Evolutionary conservation across 2,329 filamentous ascomycete genomes (phyloP).

Genomic region (Purpureocillium takamizusanense): DNA sequence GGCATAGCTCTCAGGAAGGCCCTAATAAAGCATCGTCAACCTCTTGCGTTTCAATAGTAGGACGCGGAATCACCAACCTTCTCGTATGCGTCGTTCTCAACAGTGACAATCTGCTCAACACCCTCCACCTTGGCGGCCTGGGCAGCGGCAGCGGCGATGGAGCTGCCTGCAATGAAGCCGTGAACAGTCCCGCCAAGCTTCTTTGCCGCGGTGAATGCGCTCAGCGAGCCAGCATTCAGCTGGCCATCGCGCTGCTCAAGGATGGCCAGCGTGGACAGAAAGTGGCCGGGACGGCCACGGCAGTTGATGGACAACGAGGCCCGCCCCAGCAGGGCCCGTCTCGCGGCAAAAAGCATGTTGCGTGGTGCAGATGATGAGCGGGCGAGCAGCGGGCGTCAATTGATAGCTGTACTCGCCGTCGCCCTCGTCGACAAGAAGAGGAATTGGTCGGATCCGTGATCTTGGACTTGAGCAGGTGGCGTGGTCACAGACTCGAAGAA

Average conservation of each 20-base stretch:
- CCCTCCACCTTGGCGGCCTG: slow-evolving; percentile 85
- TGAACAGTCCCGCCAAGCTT: slow-evolving; percentile 81
- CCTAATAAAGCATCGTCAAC: slow-evolving; percentile 36
- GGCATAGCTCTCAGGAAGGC: slow-evolving; percentile 90
- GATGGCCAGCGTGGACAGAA: slow-evolving; percentile 76
- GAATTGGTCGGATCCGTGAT: too few species aligned
- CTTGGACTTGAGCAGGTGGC: too few species aligned
- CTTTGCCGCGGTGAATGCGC: slow-evolving; percentile 76
- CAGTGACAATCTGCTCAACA: slow-evolving; percentile 80
- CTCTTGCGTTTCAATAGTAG: slow-evolving; percentile 1
- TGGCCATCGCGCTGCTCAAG: slow-evolving; percentile 89
- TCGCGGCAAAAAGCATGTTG: slow-evolving; percentile 14
- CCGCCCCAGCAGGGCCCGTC: slow-evolving; percentile 12
- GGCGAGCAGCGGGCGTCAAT: too few species aligned
- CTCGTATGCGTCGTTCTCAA: slow-evolving; percentile 86
- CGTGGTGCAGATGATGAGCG: too few species aligned
- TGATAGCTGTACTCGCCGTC: too few species aligned
- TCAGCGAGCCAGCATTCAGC: slow-evolving; percentile 73
- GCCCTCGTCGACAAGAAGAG: too few species aligned
- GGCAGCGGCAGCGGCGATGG: slow-evolving; percentile 65
- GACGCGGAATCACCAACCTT: slow-evolving; percentile 48
- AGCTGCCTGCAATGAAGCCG: slow-evolving; percentile 76
- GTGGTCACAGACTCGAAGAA: too few species aligned
- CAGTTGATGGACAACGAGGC: background rate
- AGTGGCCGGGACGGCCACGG: background rate